Evolutionary conservation across 2,329 filamentous ascomycete genomes (phyloP), one percentile per base, ranked within the genome.

Genomic region (Exophiala phaeomuriformis): DNA sequence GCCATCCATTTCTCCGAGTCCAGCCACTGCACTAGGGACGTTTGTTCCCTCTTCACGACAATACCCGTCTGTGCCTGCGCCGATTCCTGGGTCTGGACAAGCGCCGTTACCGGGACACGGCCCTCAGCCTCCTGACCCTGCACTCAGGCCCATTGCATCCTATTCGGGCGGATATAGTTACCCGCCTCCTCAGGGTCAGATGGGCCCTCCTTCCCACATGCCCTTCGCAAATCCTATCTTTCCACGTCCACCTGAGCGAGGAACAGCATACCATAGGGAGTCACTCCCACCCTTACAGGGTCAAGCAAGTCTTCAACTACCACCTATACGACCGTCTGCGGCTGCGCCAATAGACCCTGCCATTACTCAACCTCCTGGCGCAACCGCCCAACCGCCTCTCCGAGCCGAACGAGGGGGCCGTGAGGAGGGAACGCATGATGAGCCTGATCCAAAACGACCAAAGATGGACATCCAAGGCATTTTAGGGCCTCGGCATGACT

Each of bases 401-500:
- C 51, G 46, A 48, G 42, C 33, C 27, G 48, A 49, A 9, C 50
- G 47, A 27, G 47, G 45, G 30, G 49, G 41, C 36, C 49, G 51
- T 36, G 37, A 42, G 35, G 57, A 61, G 33, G 51, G 53, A 7
- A 53, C 55, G 29, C 52, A 58, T 44, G 19, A 19, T 19, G 58
- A 61, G 37, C 61, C 56, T 28, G 57, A 60, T 32, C 32, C 63
- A 19, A 64, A 64, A 53, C 53, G 63, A 40, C 61, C 61, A 7
- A 62, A 58, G 44, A 63, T 63, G 63, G 62, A 64, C 40, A 63
- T 64, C 33, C 49, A 59, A 43, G 56, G 59, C 2, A 63, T 64
- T 28, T 45, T 64, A 3, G 61, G 59, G 30, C 62, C 61, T 10
- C 50, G 56, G 30, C 46, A 56, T 43, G 55, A 57, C 7, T 57